Base-by-base conservation (phyloP, 176 grass and related monocot genomes). In the Thalia dealbata region DNA sequence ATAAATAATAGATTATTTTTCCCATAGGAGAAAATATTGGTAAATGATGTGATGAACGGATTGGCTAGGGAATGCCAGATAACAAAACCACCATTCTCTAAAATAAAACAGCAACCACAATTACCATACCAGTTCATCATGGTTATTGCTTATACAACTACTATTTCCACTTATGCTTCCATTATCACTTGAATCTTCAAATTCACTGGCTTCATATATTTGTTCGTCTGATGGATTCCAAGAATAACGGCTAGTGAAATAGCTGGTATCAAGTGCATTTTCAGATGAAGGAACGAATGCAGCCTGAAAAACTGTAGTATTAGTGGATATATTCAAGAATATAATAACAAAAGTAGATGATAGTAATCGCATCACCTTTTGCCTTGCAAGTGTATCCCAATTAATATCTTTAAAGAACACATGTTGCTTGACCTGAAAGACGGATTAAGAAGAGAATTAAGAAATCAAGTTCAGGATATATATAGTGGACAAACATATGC, bases 181-280 rank as follows among this genome's bases (percentile, higher is more conserved):
- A 79, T 91, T 87, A 70, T 99, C 95, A 85, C 95, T 99, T 58
- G 90, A 95, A 77, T 88, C 86, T 79, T 99, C 90, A 63, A 76
- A 84, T 78, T 99, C 95, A 3, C 89, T 90, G 55, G 90, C 90
- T 87, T 99, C 95, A 48, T 85, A 86, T 77, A 99, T 83, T 74
- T 95, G 87, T 79, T 89, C 95, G 61, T 95, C 95, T 46, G 95
- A 91, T 3, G 87, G 79, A 83, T 99, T 99, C 95, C 95, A 99
- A 62, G 95, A 95, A 85, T 99, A 99, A 64, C 95, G 95, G 61
- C 95, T 99, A 54, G 95, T 95, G 81, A 99, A 99, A 80, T 99
- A 95, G 79, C 85, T 99, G 7, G 95, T 99, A 86, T 99, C 95
- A 82, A 70, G 85, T 77, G 83, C 85, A 85, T 88, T 82, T 75